Percentiles rank a stretch among this genome's conserved stretches.
These are phyloP conservation scores for Boletus rubropictus DNA, from an alignment of 768 basidiomycete genomes.

Conservation along the genomic window DNA sequence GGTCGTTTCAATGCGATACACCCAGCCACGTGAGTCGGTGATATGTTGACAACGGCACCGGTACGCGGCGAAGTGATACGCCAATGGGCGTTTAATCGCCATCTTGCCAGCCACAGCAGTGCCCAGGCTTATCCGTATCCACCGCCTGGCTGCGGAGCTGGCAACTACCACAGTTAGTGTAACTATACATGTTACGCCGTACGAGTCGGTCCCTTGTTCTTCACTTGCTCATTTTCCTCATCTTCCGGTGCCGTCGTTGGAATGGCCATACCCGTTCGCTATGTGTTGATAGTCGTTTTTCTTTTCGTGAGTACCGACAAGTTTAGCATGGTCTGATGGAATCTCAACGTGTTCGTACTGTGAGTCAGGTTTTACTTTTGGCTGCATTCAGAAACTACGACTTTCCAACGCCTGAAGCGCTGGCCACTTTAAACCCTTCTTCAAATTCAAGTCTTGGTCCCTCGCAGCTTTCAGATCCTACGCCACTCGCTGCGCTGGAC, in stretches of 20 bases:
- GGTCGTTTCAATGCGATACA: background rate
- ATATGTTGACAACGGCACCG: background rate
- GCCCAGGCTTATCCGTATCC: background rate
- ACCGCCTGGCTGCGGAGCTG: background rate
- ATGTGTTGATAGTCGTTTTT: conserved; percentile 12
- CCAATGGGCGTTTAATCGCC: background rate
- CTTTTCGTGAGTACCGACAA: conserved; percentile 17
- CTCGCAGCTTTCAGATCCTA: background rate
- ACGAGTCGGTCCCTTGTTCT: background rate
- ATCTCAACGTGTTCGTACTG: background rate
- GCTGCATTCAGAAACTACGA: conserved; percentile 3
- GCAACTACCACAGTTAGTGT: background rate
- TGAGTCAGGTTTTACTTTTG: conserved; percentile 14
- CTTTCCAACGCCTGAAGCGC: background rate
- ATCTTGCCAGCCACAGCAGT: conserved; percentile 5
- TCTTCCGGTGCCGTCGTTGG: background rate
- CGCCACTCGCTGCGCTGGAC: background rate
- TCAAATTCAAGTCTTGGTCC: background rate
- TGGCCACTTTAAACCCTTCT: background rate
- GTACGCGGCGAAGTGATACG: background rate
- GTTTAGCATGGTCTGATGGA: too few species aligned
- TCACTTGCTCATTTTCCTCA: background rate
- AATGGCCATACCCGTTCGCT: conserved; percentile 20
- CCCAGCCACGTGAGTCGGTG: background rate
- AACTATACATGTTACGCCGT: conserved; percentile 14